phyloP scores from a whole-genome alignment of 2,329 filamentous ascomycete species.

The Botryotinia globosa region DNA sequence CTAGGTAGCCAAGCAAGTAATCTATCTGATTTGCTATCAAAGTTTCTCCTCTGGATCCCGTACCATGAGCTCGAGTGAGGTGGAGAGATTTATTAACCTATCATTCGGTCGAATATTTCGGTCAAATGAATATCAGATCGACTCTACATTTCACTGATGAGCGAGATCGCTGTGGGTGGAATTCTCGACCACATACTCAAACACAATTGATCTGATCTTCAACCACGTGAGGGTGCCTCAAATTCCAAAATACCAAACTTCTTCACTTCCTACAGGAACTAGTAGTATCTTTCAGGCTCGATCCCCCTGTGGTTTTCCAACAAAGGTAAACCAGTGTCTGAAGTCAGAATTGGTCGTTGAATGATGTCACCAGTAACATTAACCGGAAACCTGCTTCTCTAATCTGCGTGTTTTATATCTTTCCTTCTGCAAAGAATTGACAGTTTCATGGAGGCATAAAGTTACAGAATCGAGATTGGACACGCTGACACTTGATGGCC shows the following conservation, averaged over 20 bases:
- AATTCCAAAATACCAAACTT: neutral
- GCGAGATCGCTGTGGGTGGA: neutral
- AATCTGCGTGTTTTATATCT: neutral
- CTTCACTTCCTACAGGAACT: neutral
- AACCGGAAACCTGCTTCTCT: neutral
- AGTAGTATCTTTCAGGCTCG: neutral
- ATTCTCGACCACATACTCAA: neutral
- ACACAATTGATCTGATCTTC: neutral
- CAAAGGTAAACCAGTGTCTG: neutral
- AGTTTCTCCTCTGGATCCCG: neutral
- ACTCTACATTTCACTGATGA: neutral
- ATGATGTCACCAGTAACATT: neutral
- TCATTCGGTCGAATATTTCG: neutral
- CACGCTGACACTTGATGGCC: neutral
- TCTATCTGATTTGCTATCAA: neutral
- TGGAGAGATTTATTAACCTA: neutral
- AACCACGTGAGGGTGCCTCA: neutral
- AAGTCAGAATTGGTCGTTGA: neutral
- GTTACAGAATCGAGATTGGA: neutral
- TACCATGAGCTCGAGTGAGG: neutral
- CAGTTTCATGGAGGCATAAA: neutral
- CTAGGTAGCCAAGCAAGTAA: neutral
- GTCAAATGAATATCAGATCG: neutral
- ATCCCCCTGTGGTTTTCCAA: neutral
- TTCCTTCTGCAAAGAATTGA: neutral